Conservation (phyloP, 352 stramenopile species). For the Aphanomyces astaci region DNA sequence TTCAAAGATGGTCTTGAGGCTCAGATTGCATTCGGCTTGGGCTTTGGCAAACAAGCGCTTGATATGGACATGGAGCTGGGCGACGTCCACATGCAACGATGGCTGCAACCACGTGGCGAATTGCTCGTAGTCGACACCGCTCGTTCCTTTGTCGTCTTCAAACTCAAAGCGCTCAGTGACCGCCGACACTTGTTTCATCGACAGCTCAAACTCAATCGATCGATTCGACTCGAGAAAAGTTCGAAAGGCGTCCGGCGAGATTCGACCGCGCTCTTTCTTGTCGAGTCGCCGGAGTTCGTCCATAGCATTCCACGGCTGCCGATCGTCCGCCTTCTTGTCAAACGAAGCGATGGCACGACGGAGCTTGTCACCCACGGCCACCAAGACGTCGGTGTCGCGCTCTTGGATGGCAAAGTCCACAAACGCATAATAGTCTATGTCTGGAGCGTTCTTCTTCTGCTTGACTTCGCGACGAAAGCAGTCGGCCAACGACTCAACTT, state of each 20-base stretch:
- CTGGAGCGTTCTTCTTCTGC: not conserved
- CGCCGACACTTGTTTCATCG: not conserved
- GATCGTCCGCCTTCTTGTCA: constrained; percentile 34
- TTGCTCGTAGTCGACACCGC: constrained; percentile 48
- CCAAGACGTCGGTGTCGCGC: constrained; percentile 51
- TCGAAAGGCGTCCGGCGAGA: constrained; percentile 40
- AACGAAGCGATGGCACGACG: constrained; percentile 40
- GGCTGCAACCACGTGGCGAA: constrained; percentile 65
- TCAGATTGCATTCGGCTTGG: not conserved
- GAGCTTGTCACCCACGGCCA: constrained; percentile 39
- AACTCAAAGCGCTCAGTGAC: constrained; percentile 3
- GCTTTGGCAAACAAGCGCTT: constrained; percentile 40
- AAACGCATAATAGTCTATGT: constrained; percentile 49
- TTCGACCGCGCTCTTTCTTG: constrained; percentile 46
- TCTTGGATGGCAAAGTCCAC: constrained; percentile 64
- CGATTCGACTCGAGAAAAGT: constrained; percentile 23
- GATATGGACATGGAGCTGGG: constrained; percentile 43
- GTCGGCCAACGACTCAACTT: constrained; percentile 32
- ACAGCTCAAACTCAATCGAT: constrained; percentile 6
- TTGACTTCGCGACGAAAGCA: constrained; percentile 35
- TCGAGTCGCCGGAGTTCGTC: constrained; percentile 44
- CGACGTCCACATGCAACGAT: constrained; percentile 47
- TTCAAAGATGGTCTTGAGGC: not conserved
- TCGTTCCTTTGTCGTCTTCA: not conserved
- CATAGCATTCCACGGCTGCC: constrained; percentile 35